phyloP scores from a whole-genome alignment of 352 stramenopile genomes.

The Phytopythium mirpurense region DNA sequence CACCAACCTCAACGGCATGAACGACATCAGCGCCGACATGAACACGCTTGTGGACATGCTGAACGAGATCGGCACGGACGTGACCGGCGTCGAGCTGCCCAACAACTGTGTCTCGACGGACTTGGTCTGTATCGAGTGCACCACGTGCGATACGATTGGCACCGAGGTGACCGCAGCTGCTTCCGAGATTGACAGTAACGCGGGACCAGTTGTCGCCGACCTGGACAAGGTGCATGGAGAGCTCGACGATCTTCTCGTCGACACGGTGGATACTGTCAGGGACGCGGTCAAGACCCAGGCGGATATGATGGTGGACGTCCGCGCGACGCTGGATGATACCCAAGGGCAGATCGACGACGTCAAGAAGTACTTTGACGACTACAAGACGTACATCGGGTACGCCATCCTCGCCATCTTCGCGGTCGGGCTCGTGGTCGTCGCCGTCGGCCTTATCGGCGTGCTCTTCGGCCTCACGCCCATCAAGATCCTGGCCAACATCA shows the following conservation, averaged over 20 bases:
- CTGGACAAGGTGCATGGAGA: slow-evolving; percentile 25
- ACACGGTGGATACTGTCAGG: slow-evolving; percentile 28
- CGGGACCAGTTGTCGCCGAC: slow-evolving; percentile 21
- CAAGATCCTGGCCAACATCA: slow-evolving; percentile 59
- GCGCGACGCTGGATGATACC: slow-evolving; percentile 23
- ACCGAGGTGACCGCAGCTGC: slow-evolving; percentile 17
- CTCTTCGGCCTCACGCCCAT: slow-evolving; percentile 59
- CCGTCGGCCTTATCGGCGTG: slow-evolving; percentile 52
- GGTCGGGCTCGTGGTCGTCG: slow-evolving; percentile 43
- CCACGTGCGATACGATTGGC: slow-evolving; percentile 35
- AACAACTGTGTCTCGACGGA: slow-evolving; percentile 18
- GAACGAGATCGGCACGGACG: slow-evolving; percentile 20
- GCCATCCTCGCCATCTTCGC: slow-evolving; percentile 53
- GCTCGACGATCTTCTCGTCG: slow-evolving; percentile 36
- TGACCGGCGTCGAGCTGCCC: slow-evolving; percentile 23
- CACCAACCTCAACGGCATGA: slow-evolving; percentile 22
- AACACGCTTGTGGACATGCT: slow-evolving; percentile 23
- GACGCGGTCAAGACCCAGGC: slow-evolving; percentile 31
- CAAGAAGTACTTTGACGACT: slow-evolving; percentile 29
- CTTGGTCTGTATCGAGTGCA: slow-evolving; percentile 27
- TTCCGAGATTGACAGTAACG: slow-evolving; percentile 31
- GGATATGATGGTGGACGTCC: slow-evolving; percentile 17
- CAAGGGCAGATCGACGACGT: slow-evolving; percentile 27
- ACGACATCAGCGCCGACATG: slow-evolving; percentile 42
- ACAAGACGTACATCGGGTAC: slow-evolving; percentile 31